phyloP scores from a whole-genome alignment of 257 asterid genomes.

The Cinchona pubescens region DNA sequence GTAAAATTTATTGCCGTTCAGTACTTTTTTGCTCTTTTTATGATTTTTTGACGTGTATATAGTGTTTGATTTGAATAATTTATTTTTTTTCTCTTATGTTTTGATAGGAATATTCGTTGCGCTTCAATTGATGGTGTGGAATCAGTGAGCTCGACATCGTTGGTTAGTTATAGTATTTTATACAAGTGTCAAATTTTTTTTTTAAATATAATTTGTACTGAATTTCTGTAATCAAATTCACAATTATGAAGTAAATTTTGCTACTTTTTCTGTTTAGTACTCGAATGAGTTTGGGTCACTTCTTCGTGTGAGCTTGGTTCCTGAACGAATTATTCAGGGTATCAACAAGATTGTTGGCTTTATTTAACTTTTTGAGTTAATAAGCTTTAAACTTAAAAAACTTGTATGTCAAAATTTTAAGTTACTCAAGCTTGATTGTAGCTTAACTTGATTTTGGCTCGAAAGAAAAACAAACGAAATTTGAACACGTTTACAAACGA shows the following conservation, averaged over 20 bases:
- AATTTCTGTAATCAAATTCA: background rate
- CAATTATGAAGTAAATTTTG: background rate
- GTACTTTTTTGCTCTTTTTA: background rate
- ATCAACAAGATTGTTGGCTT: too few relatives aligned
- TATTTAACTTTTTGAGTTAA: too few relatives aligned
- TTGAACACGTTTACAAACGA: too few relatives aligned
- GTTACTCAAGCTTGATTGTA: too few relatives aligned
- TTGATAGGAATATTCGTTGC: conserved; percentile 46
- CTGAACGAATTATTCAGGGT: too few relatives aligned
- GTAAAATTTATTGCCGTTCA: background rate
- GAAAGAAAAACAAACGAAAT: too few relatives aligned
- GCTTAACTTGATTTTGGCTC: too few relatives aligned
- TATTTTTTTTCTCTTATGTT: conserved; percentile 13
- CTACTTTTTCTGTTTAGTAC: background rate
- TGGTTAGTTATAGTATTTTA: conserved; percentile 43
- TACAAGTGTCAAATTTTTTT: background rate
- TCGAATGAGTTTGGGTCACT: too few relatives aligned
- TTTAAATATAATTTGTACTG: background rate
- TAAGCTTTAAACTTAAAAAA: too few relatives aligned
- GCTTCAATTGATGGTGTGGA: conserved; percentile 66
- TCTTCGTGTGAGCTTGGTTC: too few relatives aligned
- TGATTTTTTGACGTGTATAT: background rate
- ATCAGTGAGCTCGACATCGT: conserved; percentile 42
- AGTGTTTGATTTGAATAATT: background rate
- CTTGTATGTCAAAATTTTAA: too few relatives aligned